Evolutionary conservation across 2,329 filamentous ascomycete species (phyloP).

Genomic region (Trichoderma sp.): DNA sequence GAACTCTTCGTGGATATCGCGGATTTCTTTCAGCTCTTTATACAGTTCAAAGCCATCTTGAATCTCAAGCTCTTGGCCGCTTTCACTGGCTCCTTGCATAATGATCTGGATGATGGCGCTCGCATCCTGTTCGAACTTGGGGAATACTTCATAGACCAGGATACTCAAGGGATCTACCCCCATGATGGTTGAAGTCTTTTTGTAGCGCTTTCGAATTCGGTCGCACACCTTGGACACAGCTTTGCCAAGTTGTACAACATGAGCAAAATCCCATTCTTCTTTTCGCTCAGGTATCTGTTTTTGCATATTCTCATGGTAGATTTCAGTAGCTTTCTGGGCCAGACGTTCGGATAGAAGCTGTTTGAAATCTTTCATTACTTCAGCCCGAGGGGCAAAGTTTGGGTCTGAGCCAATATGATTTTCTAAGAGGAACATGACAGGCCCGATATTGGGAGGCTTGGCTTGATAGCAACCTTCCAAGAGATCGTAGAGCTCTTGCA

Average conservation of each 20-base stretch:
- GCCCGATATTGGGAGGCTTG: conserved; percentile 81
- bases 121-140: conserved; percentile 87
- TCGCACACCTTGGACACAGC: conserved; percentile 83
- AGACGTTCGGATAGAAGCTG: conserved; percentile 74
- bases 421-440: conserved; percentile 78
- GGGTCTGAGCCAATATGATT: conserved; percentile 81
- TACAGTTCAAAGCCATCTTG: conserved; percentile 96
- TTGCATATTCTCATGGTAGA: conserved; percentile 78
- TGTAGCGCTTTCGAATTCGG: conserved; percentile 89
- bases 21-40: conserved; percentile 82
- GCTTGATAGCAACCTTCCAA: conserved; percentile 85
- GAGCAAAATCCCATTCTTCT: conserved; percentile 85
- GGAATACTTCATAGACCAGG: conserved; percentile 81
- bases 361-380: conserved; percentile 73
- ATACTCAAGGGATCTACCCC: conserved; percentile 69
- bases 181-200: conserved; percentile 84
- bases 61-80: conserved; percentile 76
- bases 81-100: conserved; percentile 70
- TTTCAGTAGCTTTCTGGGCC: conserved; percentile 72
- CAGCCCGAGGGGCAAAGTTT: conserved; percentile 70
- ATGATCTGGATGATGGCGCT: conserved; percentile 83
- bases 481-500: conserved; percentile 86
- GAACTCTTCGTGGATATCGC: conserved; percentile 75
- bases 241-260: conserved; percentile 88
- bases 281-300: conserved; percentile 78